These are phyloP conservation scores for Fusarium abutilonis DNA, from an alignment of 2,329 filamentous ascomycete genomes.

Conservation along the genomic window DNA sequence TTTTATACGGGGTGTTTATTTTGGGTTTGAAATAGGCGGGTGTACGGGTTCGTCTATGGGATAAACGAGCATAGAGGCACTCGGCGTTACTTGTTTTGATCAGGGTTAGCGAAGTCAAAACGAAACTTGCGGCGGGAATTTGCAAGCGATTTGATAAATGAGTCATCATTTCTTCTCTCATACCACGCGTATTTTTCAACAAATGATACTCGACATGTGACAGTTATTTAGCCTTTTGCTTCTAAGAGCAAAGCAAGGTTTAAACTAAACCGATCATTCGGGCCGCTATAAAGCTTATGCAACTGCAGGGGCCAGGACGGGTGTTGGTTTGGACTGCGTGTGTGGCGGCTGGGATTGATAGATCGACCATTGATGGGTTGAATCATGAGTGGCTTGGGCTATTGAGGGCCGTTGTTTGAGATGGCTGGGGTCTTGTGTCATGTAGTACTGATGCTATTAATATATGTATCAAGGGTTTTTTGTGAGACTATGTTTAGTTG, in stretches of 20 bases:
- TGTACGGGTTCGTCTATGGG: constrained; percentile 3
- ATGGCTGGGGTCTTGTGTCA: neutral
- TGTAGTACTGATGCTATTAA: neutral
- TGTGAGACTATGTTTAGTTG: neutral
- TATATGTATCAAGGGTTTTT: neutral
- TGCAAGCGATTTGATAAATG: neutral
- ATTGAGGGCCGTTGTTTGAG: neutral
- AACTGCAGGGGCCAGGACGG: constrained; percentile 15
- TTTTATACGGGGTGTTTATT: neutral
- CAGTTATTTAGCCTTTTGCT: neutral
- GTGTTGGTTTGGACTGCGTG: neutral
- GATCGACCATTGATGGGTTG: neutral
- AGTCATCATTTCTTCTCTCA: neutral
- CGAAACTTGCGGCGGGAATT: neutral
- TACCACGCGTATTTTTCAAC: neutral
- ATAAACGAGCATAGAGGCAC: constrained; percentile 7
- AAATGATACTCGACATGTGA: no score
- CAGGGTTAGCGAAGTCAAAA: neutral
- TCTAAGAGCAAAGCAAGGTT: neutral
- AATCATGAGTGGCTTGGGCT: neutral
- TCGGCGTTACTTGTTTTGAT: neutral
- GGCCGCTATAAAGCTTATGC: constrained; percentile 1
- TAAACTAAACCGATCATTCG: constrained; percentile 2
- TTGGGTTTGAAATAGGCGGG: neutral
- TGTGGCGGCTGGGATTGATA: constrained; percentile 14